Evolutionary conservation across 805 yeast species (phyloP).

Genomic region (Dipodascus albidus): DNA sequence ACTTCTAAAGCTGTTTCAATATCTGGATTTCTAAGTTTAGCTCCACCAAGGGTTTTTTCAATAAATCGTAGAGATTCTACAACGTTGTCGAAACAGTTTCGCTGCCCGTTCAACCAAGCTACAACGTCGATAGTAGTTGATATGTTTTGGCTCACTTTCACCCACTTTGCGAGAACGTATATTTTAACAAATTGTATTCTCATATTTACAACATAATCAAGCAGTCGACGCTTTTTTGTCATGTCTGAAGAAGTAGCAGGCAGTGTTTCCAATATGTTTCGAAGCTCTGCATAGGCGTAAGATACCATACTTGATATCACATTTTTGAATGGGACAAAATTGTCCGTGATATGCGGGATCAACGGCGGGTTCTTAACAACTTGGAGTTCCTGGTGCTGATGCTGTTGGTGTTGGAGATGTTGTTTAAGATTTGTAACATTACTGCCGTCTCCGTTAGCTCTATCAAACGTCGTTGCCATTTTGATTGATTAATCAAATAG

Average conservation of each 20-base stretch:
- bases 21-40: conserved; percentile 89
- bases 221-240: conserved; percentile 53
- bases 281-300: conserved; percentile 52
- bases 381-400: conserved; percentile 22
- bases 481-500: neutral
- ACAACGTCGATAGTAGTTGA: conserved; percentile 72
- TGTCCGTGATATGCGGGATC: conserved; percentile 63
- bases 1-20: conserved; percentile 81
- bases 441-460: neutral
- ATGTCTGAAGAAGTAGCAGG: conserved; percentile 46
- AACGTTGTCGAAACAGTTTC: conserved; percentile 50
- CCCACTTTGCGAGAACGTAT: conserved; percentile 86
- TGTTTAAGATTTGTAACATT: neutral
- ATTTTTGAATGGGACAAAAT: conserved; percentile 53
- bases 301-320: conserved; percentile 48
- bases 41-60: conserved; percentile 65
- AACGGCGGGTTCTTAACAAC: conserved; percentile 62
- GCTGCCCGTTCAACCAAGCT: conserved; percentile 77
- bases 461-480: neutral
- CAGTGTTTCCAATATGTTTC: conserved; percentile 48
- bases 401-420: neutral
- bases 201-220: conserved; percentile 56
- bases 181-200: conserved; percentile 78
- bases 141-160: conserved; percentile 58
- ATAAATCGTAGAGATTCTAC: conserved; percentile 58